Conservation (phyloP, 2,329 filamentous ascomycete genomes). For the Fusarium verrucosum region DNA sequence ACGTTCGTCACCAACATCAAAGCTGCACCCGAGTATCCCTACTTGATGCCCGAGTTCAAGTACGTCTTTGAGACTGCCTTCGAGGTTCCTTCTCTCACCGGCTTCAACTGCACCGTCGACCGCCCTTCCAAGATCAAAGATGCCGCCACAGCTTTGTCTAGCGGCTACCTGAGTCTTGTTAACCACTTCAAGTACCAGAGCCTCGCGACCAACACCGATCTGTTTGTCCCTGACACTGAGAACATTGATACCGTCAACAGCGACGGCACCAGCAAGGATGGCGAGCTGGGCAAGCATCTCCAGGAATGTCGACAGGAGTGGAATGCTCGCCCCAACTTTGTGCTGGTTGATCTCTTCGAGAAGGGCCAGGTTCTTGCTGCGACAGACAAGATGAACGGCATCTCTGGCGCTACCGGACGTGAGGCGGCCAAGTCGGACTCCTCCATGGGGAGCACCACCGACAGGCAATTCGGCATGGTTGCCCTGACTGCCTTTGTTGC, state of each 20-base stretch:
- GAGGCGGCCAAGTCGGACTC: constrained; percentile 32
- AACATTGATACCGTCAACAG: constrained; percentile 73
- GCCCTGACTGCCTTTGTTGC: constrained; percentile 57
- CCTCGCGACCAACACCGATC: constrained; percentile 55
- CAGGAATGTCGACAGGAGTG: constrained; percentile 65
- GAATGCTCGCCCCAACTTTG: constrained; percentile 72
- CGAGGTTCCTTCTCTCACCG: constrained; percentile 67
- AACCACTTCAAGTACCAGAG: constrained; percentile 81
- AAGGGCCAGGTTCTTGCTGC: constrained; percentile 74
- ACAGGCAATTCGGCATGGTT: constrained; percentile 46
- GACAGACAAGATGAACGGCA: constrained; percentile 73
- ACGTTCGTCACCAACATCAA: constrained; percentile 71
- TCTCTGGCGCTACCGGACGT: constrained; percentile 54
- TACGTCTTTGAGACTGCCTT: constrained; percentile 79
- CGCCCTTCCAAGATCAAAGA: constrained; percentile 65
- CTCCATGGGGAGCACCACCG: constrained; percentile 27
- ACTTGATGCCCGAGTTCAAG: constrained; percentile 70
- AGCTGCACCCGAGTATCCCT: constrained; percentile 57
- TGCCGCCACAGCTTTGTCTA: constrained; percentile 62
- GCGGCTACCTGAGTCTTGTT: constrained; percentile 73
- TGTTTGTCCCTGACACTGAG: constrained; percentile 69
- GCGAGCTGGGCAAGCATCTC: constrained; percentile 65
- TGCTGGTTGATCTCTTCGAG: constrained; percentile 84
- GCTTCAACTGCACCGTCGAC: constrained; percentile 77
- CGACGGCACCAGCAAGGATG: constrained; percentile 60